These are phyloP conservation scores for Hypsizygus marmoreus DNA, from an alignment of 768 basidiomycete species.

Conservation along the genomic window DNA sequence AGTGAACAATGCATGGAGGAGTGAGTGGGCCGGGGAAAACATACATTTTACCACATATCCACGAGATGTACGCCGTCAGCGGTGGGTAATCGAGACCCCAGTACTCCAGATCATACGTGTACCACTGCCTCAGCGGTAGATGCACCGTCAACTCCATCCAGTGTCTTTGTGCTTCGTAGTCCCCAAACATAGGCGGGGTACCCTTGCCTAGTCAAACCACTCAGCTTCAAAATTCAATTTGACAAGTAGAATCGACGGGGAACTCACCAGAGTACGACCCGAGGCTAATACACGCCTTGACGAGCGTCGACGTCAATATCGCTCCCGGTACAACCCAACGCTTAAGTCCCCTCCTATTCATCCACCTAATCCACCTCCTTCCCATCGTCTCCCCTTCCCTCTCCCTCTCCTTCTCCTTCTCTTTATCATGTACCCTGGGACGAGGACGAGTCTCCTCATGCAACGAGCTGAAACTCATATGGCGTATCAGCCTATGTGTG, in stretches of 20 bases:
- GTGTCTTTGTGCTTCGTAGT: conserved; percentile 92
- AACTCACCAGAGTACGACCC: conserved; percentile 82
- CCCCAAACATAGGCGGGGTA: conserved; percentile 84
- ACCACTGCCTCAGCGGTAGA: conserved; percentile 78
- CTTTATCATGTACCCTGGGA: no score
- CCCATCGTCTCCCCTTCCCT: conserved; percentile 44
- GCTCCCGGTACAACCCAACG: conserved; percentile 59
- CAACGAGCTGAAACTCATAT: conserved; percentile 47
- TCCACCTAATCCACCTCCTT: conserved; percentile 74
- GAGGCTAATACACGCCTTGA: conserved; percentile 72
- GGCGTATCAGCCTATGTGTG: conserved; percentile 24
- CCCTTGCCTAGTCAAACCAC: conserved; percentile 48
- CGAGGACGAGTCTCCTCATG: no score
- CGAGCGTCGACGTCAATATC: conserved; percentile 52
- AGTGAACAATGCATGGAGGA: not conserved
- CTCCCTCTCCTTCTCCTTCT: conserved; percentile 20
- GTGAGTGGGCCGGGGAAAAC: no score
- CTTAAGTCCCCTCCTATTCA: conserved; percentile 68
- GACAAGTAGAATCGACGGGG: not conserved
- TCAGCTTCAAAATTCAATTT: conserved; percentile 1
- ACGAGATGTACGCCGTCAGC: conserved; percentile 87
- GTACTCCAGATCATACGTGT: conserved; percentile 83
- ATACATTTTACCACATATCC: conserved; percentile 77
- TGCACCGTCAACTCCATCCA: conserved; percentile 93
- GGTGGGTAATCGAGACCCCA: conserved; percentile 98